Evolutionary conservation across 2,329 filamentous ascomycete species (phyloP), one percentile per base, ranked within the genome.

Genomic region (Fusarium marasasianum): DNA sequence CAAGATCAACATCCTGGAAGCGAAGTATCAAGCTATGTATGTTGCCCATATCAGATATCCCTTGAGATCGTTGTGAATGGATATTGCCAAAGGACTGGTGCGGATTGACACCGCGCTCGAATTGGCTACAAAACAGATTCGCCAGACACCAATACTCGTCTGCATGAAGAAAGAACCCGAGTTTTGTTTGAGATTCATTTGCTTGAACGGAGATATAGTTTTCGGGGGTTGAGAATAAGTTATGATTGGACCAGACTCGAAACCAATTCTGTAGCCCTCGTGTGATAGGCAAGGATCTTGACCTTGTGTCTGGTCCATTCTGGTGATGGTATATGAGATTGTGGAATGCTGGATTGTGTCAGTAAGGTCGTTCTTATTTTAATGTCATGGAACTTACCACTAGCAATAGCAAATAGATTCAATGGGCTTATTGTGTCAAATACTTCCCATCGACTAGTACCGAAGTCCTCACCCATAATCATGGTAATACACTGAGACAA

Each of bases 321-420:
- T 54, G 35, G 10, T 73, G 70, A 33, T 65, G 53, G 24, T 65
- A 74, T 8, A 74, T 60, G 3, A 74, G 63, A 26, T 71, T 71
- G 26, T 74, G 70, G 7, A 74, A 71, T 10, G 70, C 70, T 73
- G 18, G 6, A 22, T 29, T 29, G 18, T 22, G 9, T 47, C 9
- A 47, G 26, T 6, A 22, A 29, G 26, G 13, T 8, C 13, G 24
- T 29, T 29, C 4, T 15, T 22, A 11, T 14, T 15, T 22, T 11
- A 11, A 15, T 22, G 18, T 15, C 13, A 24, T 20, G 8, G 9
- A 22, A n/a, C 70, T 15, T 65, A 73, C 72, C 47, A n/a, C 63
- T 68, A 17, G 63, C 47, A 8, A 74, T 55, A 13, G 63, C 54
- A 58, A 74, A 74, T 1, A 50, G 12, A 24, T 74, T 74, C 5